Evolutionary conservation across 805 yeast genomes (phyloP).

Genomic region (Yamadazyma philogaea): DNA sequence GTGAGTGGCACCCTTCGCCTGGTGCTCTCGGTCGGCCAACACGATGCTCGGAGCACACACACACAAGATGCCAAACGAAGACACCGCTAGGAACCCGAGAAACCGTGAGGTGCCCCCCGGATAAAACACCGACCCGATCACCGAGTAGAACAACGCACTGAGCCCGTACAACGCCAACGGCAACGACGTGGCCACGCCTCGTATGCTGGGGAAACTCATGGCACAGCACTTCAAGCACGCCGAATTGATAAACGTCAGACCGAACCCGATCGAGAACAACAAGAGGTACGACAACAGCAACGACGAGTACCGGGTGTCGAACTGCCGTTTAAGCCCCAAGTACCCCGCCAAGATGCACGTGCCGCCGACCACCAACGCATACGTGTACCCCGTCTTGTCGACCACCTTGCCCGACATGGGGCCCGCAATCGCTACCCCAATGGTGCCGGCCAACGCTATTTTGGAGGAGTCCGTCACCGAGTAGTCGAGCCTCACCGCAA

Average conservation of each 20-base stretch:
- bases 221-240: conserved; percentile 75
- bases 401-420: conserved; percentile 67
- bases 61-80: conserved; percentile 39
- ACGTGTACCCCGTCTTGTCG: conserved; percentile 58
- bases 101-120: conserved; percentile 60
- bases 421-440: conserved; percentile 63
- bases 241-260: conserved; percentile 63
- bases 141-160: conserved; percentile 66
- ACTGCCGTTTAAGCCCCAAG: conserved; percentile 51
- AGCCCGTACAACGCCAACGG: conserved; percentile 75
- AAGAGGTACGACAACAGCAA: conserved; percentile 44
- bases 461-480: conserved; percentile 60
- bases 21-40: conserved; percentile 35
- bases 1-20: conserved; percentile 6
- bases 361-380: conserved; percentile 52
- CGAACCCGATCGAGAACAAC: conserved; percentile 58
- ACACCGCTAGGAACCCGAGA: conserved; percentile 43
- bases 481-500: conserved; percentile 55
- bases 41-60: conserved; percentile 49
- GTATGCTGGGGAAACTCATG: conserved; percentile 57
- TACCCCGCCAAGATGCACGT: conserved; percentile 52
- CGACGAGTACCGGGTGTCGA: conserved; percentile 34
- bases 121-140: conserved; percentile 48
- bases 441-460: conserved; percentile 64
- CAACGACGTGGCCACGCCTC: conserved; percentile 74